A percentile compares a stretch with the other conserved stretches of the same genome.
Conservation (phyloP, 202 grass and related monocot species). For the Elaeis oleifera region DNA sequence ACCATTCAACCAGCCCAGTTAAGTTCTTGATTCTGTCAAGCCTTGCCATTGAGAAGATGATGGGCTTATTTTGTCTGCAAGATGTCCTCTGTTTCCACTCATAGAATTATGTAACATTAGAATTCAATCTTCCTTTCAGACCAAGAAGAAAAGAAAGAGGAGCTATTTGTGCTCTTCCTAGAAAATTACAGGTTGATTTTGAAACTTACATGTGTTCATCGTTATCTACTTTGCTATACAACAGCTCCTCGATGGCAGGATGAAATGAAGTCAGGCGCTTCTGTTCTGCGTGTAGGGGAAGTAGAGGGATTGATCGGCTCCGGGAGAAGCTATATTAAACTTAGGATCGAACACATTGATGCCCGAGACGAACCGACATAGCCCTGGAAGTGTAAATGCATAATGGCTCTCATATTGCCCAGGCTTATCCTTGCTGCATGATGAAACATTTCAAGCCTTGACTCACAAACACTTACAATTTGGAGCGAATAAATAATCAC, state of each 20-base stretch:
- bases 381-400: constrained; percentile 79
- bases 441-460: not conserved
- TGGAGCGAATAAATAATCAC: no score
- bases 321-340: constrained; percentile 92
- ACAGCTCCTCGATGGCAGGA: constrained; percentile 75
- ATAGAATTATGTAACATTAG: no score
- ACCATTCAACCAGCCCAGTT: constrained; percentile 87
- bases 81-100: constrained; percentile 51
- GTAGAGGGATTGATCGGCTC: constrained; percentile 87
- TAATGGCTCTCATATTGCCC: constrained; percentile 80
- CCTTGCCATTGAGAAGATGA: constrained; percentile 97
- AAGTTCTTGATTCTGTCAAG: constrained; percentile 96
- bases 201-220: constrained; percentile 68
- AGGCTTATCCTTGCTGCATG: constrained; percentile 73
- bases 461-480: no score
- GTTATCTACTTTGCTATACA: constrained; percentile 68
- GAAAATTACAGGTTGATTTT: not conserved
- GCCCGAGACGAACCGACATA: constrained; percentile 70
- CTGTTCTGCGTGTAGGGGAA: constrained; percentile 87
- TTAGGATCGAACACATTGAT: constrained; percentile 94
- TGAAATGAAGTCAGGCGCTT: constrained; percentile 61
- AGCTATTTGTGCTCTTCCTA: no score
- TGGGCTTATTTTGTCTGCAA: constrained; percentile 72
- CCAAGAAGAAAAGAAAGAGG: no score
- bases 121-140: no score